Percentiles rank a stretch among this genome's conserved stretches.
Conservation (phyloP, 2,329 filamentous ascomycete genomes). For the Pseudopyrenochaeta lycopersici region DNA sequence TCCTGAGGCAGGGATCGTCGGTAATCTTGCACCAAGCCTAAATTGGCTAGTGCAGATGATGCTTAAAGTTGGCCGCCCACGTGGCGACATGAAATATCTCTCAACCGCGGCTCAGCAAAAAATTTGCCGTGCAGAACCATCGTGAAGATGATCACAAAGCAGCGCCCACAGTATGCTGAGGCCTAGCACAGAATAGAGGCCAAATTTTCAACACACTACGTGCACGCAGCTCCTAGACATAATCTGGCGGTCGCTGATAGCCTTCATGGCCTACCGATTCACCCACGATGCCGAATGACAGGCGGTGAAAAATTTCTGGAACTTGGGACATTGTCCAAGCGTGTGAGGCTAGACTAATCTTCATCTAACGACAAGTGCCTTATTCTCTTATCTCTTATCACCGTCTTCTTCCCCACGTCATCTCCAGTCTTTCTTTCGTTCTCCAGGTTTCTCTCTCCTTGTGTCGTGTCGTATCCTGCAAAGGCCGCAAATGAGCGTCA, state of each 20-base stretch:
- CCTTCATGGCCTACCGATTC: constrained; percentile 10
- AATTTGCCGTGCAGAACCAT: neutral
- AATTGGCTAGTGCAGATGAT: constrained; percentile 8
- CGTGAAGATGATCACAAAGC: neutral
- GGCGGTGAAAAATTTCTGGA: constrained; percentile 43
- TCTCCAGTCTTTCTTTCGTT: constrained; percentile 14
- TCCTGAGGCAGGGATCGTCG: neutral
- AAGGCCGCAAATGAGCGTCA: constrained; percentile 36
- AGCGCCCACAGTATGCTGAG: neutral
- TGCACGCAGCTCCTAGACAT: too few relatives aligned
- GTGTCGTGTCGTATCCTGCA: neutral
- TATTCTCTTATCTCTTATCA: constrained; percentile 30
- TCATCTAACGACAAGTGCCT: constrained; percentile 15
- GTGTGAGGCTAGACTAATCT: constrained; percentile 36
- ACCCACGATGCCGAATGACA: constrained; percentile 35
- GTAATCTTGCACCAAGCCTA: neutral
- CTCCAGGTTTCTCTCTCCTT: neutral
- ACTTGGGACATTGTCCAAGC: constrained; percentile 34
- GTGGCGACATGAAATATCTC: constrained; percentile 16
- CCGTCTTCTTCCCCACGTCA: constrained; percentile 25
- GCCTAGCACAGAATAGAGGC: too few relatives aligned
- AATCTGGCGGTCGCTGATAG: too few relatives aligned
- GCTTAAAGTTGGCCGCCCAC: constrained; percentile 16
- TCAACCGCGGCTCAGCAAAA: neutral
- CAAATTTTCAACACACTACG: too few relatives aligned